phyloP scores from a whole-genome alignment of 2,329 filamentous ascomycete species.

The Cryphonectria naterciae region DNA sequence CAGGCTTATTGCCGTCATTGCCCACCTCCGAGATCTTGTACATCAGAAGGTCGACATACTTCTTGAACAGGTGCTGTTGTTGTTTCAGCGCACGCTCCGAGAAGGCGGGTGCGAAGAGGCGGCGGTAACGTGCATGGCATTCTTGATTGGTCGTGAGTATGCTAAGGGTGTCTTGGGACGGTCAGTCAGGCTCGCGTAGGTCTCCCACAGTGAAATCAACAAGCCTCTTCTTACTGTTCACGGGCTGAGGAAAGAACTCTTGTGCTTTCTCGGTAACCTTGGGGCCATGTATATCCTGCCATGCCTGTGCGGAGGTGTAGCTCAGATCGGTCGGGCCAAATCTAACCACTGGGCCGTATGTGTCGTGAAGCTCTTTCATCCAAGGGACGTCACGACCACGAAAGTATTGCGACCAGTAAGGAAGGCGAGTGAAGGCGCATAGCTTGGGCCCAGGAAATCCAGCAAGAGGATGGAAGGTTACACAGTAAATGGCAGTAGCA shows the following conservation, averaged over 20 bases:
- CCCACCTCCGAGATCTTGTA: slow-evolving; percentile 40
- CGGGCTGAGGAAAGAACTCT: slow-evolving; percentile 30
- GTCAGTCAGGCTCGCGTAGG: neutral
- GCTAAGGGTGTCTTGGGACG: slow-evolving; percentile 24
- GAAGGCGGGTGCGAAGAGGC: slow-evolving; percentile 33
- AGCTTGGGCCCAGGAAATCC: slow-evolving; percentile 31
- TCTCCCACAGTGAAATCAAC: neutral
- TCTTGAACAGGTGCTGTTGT: slow-evolving; percentile 37
- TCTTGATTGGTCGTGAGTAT: slow-evolving; percentile 31
- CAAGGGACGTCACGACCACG: slow-evolving; percentile 32
- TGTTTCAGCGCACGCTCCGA: slow-evolving; percentile 31
- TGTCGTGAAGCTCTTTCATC: slow-evolving; percentile 32
- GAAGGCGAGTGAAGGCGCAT: slow-evolving; percentile 33
- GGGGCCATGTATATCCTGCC: slow-evolving; percentile 32
- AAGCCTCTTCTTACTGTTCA: slow-evolving; percentile 28
- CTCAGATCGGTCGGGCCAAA: slow-evolving; percentile 20
- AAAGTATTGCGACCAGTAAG: slow-evolving; percentile 32
- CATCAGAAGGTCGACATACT: slow-evolving; percentile 44
- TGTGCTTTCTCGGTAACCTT: slow-evolving; percentile 27
- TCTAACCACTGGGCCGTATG: slow-evolving; percentile 22
- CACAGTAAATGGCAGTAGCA: slow-evolving; percentile 12
- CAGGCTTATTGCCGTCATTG: slow-evolving; percentile 20
- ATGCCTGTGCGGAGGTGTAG: slow-evolving; percentile 26
- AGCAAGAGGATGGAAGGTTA: slow-evolving; percentile 35
- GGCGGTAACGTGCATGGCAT: slow-evolving; percentile 31